Base-by-base conservation (phyloP, 2,329 filamentous ascomycete genomes). In the Gliomastix tumulicola region DNA sequence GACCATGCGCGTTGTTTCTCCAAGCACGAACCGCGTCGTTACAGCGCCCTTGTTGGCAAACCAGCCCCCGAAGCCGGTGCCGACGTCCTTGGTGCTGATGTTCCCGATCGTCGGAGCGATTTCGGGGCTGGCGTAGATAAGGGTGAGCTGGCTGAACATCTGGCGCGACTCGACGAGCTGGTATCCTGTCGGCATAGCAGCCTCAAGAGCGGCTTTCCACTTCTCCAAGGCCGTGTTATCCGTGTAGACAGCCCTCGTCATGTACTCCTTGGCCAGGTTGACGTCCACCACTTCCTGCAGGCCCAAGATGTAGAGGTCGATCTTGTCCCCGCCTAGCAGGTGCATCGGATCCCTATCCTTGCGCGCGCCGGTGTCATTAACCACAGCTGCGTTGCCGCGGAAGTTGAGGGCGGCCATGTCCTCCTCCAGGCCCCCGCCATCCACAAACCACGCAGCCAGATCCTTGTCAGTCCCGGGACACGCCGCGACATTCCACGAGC, bases 41-140 rank as follows among this genome's bases (percentile, higher is more conserved):
- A 95, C 83, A 5, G 86, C 90, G 2, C 92, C 92, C 57, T 98
- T 98, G 59, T 98, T 98, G 9, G 92, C 92, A 66, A 96, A 82
- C 53, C 95, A 95, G 0, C 90, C 90, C 60, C 94, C 76, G 30
- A 97, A 60, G 0, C 92, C 92, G 0, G 92, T 98, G 1, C 89
- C 90, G 7, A 97, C 82, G 39, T 78, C 83, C 5, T 80, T 80
- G 3, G 83, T 88, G 58, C 86, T 94, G 47, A 95, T 78, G 34
- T 86, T 85, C 43, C 79, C 85, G 49, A 97, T 76, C 3, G 82
- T 84, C 0, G 80, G 71, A 2, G 77, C 76, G 28, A 97, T 69
- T 8, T 79, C 74, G 0, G 88, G 81, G 0, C 89, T 86, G 3
- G 88, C 89, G 53, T 92, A 97, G 19, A 96, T 74, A 20, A 97